Percentiles rank a stretch among this genome's conserved stretches.
Evolutionary conservation across 208 protist species (phyloP).

Genomic region (Kentomonas sorsogonicus): DNA sequence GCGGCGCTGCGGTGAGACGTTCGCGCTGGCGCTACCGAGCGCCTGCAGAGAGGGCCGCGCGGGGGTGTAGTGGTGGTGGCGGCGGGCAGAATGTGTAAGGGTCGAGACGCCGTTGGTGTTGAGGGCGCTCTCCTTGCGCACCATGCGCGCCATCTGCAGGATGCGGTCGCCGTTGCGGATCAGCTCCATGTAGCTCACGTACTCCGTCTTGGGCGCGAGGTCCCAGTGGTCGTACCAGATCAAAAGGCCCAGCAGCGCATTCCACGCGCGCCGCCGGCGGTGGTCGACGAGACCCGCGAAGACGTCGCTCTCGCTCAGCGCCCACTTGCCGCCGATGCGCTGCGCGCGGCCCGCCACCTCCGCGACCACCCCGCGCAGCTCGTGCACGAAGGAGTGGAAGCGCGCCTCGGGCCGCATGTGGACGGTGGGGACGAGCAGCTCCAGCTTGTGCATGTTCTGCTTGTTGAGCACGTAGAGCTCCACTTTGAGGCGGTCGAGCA

Average conservation of each 20-base stretch:
- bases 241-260: constrained; percentile 57
- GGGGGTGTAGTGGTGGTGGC: too few species aligned
- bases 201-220: constrained; percentile 57
- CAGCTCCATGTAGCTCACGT: constrained; percentile 75
- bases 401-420: constrained; percentile 56
- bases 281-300: constrained; percentile 53
- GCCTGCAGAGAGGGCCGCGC: too few species aligned
- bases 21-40: too few species aligned
- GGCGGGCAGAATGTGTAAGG: too few species aligned
- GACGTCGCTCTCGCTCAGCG: constrained; percentile 50
- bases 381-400: constrained; percentile 63
- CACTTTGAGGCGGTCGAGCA: constrained; percentile 69
- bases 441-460: constrained; percentile 54
- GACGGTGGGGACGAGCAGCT: constrained; percentile 50
- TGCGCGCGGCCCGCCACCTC: constrained; percentile 48
- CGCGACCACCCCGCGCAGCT: constrained; percentile 56
- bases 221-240: constrained; percentile 86
- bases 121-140: constrained; percentile 52
- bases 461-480: constrained; percentile 73
- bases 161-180: constrained; percentile 72
- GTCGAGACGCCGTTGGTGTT: constrained; percentile 70
- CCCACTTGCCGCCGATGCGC: constrained; percentile 56
- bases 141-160: constrained; percentile 60
- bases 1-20: too few species aligned
- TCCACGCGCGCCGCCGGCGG: constrained; percentile 47